Conservation (phyloP, 139 green algal species). For the Coelastrella sp. region DNA sequence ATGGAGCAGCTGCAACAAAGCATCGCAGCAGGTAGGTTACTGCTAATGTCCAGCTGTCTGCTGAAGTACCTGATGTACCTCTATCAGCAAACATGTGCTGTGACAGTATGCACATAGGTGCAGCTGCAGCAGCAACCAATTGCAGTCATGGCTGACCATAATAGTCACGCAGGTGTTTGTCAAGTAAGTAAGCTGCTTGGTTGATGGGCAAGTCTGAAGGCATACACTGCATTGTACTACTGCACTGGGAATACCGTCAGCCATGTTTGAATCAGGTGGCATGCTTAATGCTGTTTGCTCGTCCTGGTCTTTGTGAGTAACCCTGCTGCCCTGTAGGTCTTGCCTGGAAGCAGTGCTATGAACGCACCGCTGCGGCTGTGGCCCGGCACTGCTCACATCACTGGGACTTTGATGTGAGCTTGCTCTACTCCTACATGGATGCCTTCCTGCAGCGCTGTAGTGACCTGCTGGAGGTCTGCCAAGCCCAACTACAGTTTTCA, state of each 20-base stretch:
- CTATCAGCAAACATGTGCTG: background rate
- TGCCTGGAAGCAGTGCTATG: slow-evolving; percentile 81
- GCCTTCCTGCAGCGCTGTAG: slow-evolving; percentile 92
- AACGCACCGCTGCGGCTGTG: slow-evolving; percentile 67
- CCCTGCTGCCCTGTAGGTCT: slow-evolving; percentile 54
- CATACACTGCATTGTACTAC: too few relatives aligned
- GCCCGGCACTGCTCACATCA: slow-evolving; percentile 44
- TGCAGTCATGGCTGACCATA: background rate
- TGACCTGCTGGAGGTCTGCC: slow-evolving; percentile 91
- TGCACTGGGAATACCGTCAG: too few relatives aligned
- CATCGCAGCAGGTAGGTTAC: slow-evolving; percentile 59
- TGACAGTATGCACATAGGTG: background rate
- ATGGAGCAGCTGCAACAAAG: slow-evolving; percentile 67
- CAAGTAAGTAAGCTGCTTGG: too few relatives aligned
- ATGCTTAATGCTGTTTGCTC: too few relatives aligned
- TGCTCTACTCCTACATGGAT: slow-evolving; percentile 91
- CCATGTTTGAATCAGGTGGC: too few relatives aligned
- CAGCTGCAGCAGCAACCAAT: too few relatives aligned
- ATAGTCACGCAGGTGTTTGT: too few relatives aligned
- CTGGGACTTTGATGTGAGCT: slow-evolving; percentile 79
- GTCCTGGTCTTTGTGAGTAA: too few relatives aligned
- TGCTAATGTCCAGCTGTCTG: background rate
- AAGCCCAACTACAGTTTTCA: slow-evolving; percentile 90
- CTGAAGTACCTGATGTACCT: background rate
- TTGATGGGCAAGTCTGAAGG: too few relatives aligned